Base-by-base conservation (phyloP, 345 rosid species). In the Aurinia saxatilis region DNA sequence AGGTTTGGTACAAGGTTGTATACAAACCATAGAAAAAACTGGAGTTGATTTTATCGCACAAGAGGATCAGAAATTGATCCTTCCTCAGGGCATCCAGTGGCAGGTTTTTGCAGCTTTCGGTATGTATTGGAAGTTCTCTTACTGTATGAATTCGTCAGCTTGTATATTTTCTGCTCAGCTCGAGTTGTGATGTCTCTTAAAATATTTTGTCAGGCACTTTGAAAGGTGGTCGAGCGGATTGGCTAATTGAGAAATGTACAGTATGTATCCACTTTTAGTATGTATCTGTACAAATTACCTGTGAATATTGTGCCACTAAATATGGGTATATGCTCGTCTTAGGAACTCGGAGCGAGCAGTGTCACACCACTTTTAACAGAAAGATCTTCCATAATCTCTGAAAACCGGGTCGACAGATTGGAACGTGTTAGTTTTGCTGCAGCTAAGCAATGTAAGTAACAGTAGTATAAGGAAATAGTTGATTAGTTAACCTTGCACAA, bases 161-260 rank as follows among this genome's bases (percentile, higher is more conserved):
- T 42, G 50, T 13, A 10, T 9, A 17, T 10, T 67, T 11, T 2
- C 25, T 37, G n/a, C n/a, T 14, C 87, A 55, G 38, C 44, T 42
- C 6, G 4, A 33, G 8, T 11, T 34, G 15, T 68, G 31, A 59
- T 55, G 6, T 27, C 64, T 29, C 89, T 21, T 27, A 10, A 14
- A 41, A 12, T 31, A 25, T 67, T 60, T 56, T 72, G 15, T 36
- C 76, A 89, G 97, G 96, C 59, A 80, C 95, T 55, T 73, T 87
- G 37, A 93, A 89, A 72, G 97, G 97, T 37, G 97, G 97, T 74
- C 81, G 97, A 63, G 95, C 96, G 52, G 99, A 89, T 27, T 93
- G 97, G 99, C 87, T 93, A 33, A 76, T 93, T 36, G 99, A 93
- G 79, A 93, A 93, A 81, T 93, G 99, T 73, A 76, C 90, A 0